Evolutionary conservation across 2,329 filamentous ascomycete genomes (phyloP).

Genomic region (Pseudocercospora vitis): DNA sequence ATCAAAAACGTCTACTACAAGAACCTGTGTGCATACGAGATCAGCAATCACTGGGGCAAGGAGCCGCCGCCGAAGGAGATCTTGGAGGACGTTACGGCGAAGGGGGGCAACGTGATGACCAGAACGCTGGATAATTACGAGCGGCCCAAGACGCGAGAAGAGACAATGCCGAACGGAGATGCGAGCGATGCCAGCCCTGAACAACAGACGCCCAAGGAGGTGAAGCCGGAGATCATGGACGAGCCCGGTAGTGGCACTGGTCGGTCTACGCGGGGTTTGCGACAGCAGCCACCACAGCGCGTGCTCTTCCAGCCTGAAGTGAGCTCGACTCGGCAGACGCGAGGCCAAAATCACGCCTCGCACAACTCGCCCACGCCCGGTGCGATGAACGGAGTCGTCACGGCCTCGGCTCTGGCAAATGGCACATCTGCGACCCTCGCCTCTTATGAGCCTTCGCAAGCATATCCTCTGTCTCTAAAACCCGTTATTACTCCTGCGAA

Average conservation of each 20-base stretch:
- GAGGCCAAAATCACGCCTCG: conserved; percentile 45
- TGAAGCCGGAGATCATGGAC: conserved; percentile 52
- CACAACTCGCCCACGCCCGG: conserved; percentile 45
- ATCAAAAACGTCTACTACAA: conserved; percentile 89
- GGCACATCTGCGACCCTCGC: conserved; percentile 56
- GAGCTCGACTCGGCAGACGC: conserved; percentile 61
- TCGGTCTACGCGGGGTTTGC: conserved; percentile 40
- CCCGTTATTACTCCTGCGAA: conserved; percentile 74
- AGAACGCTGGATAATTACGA: conserved; percentile 76
- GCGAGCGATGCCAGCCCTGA: conserved; percentile 50
- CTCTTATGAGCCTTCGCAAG: conserved; percentile 66
- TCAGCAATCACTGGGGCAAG: conserved; percentile 71
- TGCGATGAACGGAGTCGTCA: conserved; percentile 52
- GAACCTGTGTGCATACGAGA: conserved; percentile 81
- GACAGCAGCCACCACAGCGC: conserved; percentile 81
- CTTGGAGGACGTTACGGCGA: conserved; percentile 75
- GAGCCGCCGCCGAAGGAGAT: conserved; percentile 87
- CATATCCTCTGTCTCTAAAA: conserved; percentile 65
- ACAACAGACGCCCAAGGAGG: conserved; percentile 52
- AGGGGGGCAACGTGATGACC: conserved; percentile 75
- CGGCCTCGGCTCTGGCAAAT: conserved; percentile 29
- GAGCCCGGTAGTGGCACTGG: conserved; percentile 46
- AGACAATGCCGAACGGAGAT: conserved; percentile 53
- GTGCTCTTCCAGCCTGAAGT: conserved; percentile 84
- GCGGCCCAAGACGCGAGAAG: conserved; percentile 50